These are phyloP conservation scores for Gelatoporia subvermispora DNA, from an alignment of 768 basidiomycete species.

Conservation along the genomic window DNA sequence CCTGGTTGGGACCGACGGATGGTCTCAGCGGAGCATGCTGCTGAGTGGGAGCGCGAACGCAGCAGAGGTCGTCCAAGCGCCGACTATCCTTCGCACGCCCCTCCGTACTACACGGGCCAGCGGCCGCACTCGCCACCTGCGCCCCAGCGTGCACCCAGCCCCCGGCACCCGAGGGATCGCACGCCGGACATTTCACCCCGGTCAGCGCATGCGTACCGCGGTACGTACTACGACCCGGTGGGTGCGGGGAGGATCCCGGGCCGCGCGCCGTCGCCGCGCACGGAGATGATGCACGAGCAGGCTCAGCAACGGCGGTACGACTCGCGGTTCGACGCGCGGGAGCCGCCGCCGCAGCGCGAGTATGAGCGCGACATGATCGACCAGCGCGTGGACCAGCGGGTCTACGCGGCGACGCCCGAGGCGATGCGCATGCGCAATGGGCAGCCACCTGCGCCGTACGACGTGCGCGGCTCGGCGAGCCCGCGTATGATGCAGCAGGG, in stretches of 20 bases:
- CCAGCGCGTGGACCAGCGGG: slow-evolving; percentile 29
- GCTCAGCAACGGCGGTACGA: slow-evolving; percentile 54
- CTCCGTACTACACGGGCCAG: slow-evolving; percentile 27
- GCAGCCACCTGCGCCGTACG: slow-evolving; percentile 21
- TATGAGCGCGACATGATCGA: slow-evolving; percentile 26
- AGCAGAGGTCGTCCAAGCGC: slow-evolving; percentile 14
- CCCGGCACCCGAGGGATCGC: slow-evolving; percentile 35
- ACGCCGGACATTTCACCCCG: slow-evolving; percentile 52
- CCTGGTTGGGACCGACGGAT: slow-evolving; percentile 55
- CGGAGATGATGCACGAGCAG: slow-evolving; percentile 36
- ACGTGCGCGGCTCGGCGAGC: slow-evolving; percentile 53
- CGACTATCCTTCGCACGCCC: slow-evolving; percentile 29
- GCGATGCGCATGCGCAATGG: slow-evolving; percentile 17
- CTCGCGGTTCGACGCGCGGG: slow-evolving; percentile 52
- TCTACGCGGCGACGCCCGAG: slow-evolving; percentile 22
- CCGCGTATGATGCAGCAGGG: slow-evolving; percentile 34
- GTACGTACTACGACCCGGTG: slow-evolving; percentile 52
- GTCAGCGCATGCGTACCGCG: slow-evolving; percentile 36
- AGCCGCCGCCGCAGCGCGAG: slow-evolving; percentile 31
- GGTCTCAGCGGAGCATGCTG: slow-evolving; percentile 34
- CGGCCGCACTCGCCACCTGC: slow-evolving; percentile 31
- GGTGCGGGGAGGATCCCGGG: slow-evolving; percentile 11
- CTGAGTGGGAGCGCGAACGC: slow-evolving; percentile 49
- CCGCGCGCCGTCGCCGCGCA: slow-evolving; percentile 8
- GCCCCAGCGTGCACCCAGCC: slow-evolving; percentile 39